Conservation (phyloP, 257 asterid species). For the Solanum piurae region DNA sequence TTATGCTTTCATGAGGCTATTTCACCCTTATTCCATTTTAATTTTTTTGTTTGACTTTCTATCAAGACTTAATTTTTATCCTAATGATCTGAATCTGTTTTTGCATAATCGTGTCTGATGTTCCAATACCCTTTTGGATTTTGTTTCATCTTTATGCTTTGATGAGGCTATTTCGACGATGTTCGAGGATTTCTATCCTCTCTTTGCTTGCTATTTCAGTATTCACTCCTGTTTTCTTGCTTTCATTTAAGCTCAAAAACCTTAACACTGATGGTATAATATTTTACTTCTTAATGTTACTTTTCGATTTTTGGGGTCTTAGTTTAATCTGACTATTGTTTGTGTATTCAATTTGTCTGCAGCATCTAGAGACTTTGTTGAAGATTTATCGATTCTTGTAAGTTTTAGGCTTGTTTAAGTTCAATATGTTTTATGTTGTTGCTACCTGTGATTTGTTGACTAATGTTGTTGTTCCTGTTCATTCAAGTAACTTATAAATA, state of each 20-base stretch:
- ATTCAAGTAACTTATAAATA: background rate
- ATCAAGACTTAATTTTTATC: background rate
- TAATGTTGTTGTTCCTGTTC: background rate
- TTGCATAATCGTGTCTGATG: background rate
- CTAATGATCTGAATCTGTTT: background rate
- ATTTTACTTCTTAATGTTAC: background rate
- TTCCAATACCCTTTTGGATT: background rate
- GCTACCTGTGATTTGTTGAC: background rate
- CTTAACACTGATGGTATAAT: slow-evolving; percentile 44
- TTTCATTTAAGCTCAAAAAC: slow-evolving; percentile 51
- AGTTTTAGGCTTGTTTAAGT: background rate
- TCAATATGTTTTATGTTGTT: background rate
- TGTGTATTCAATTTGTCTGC: slow-evolving; percentile 21
- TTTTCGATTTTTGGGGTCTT: background rate
- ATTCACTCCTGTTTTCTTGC: slow-evolving; percentile 46
- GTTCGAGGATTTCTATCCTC: slow-evolving; percentile 91
- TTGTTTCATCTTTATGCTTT: background rate
- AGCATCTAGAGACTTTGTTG: slow-evolving; percentile 43
- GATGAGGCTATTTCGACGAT: slow-evolving; percentile 54
- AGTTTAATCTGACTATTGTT: background rate
- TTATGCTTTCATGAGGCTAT: slow-evolving; percentile 42
- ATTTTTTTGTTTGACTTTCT: background rate
- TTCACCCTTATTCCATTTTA: background rate
- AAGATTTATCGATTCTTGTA: slow-evolving; percentile 55
- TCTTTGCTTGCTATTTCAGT: slow-evolving; percentile 58